Percentiles rank a stretch among this genome's conserved stretches.
These are phyloP conservation scores for Croton setiger DNA, from an alignment of 441 rosid genomes.

Conservation along the genomic window DNA sequence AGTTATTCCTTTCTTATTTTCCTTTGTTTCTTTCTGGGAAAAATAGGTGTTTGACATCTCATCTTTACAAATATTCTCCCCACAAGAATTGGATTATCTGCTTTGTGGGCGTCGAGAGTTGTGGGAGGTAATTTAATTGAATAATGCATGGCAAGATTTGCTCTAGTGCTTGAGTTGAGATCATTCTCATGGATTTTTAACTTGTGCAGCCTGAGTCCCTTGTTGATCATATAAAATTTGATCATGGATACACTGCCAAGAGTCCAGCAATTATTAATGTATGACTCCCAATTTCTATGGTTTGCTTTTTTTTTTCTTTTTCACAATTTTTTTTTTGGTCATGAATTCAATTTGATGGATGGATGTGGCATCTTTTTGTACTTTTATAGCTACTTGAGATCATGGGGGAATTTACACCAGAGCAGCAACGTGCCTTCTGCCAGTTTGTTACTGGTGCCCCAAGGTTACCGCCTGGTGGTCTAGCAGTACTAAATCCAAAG, in stretches of 20 bases:
- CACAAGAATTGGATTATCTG: conserved; percentile 87
- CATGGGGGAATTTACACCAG: conserved; percentile 96
- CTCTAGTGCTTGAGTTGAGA: conserved; percentile 5
- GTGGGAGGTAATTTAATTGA: conserved; percentile 75
- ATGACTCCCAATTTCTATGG: conserved; percentile 4
- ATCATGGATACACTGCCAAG: conserved; percentile 98
- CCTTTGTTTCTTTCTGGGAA: conserved; percentile 10
- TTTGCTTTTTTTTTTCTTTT: not conserved
- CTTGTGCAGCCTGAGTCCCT: conserved; percentile 77
- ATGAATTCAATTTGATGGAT: not conserved
- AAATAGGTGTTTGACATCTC: conserved; percentile 91
- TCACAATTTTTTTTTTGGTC: not conserved
- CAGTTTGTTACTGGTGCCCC: conserved; percentile 99
- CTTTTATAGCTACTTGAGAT: conserved; percentile 78
- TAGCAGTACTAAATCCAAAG: conserved; percentile 95
- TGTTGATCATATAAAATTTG: conserved; percentile 93
- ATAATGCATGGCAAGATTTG: conserved; percentile 1
- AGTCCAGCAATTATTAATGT: conserved; percentile 88
- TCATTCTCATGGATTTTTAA: conserved; percentile 15
- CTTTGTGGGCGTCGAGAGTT: conserved; percentile 97
- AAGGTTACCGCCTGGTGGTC: conserved; percentile 96
- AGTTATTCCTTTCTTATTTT: conserved; percentile 1
- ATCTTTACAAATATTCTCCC: conserved; percentile 92
- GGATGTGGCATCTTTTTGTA: conserved; percentile 11
- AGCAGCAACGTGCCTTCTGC: conserved; percentile 97